Evolutionary conservation across 2,329 filamentous ascomycete species (phyloP).

Genomic region (Diplodia seriata): DNA sequence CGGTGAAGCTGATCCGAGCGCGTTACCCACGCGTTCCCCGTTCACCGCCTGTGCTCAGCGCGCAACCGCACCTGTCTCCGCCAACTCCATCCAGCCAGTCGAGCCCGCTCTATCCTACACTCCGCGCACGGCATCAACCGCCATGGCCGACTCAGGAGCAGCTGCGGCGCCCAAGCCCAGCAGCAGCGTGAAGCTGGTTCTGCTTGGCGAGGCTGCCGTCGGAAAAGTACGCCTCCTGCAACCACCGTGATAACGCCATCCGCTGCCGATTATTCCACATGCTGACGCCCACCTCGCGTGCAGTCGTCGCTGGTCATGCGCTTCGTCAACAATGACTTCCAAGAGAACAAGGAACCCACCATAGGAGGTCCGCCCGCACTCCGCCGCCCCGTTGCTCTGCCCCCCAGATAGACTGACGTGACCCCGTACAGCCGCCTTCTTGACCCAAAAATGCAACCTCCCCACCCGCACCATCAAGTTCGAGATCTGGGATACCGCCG

Average conservation of each 20-base stretch:
- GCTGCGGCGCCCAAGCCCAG: constrained; percentile 82
- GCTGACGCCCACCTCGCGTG: constrained; percentile 21
- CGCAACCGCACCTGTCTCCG: constrained; percentile 30
- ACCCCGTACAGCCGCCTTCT: constrained; percentile 78
- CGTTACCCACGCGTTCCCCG: constrained; percentile 15
- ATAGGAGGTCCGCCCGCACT: constrained; percentile 76
- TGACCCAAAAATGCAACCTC: constrained; percentile 98
- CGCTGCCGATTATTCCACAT: constrained; percentile 34
- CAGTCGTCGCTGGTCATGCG: constrained; percentile 96
- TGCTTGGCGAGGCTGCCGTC: constrained; percentile 95
- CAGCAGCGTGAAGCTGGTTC: constrained; percentile 99
- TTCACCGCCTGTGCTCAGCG: constrained; percentile 31
- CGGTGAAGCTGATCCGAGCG: constrained; percentile 29
- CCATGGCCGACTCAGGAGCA: constrained; percentile 75
- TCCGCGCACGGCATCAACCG: constrained; percentile 25
- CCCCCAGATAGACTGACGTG: constrained; percentile 18
- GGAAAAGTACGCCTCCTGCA: constrained; percentile 76
- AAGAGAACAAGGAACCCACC: constrained; percentile 99
- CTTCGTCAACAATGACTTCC: constrained; percentile 99
- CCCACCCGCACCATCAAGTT: constrained; percentile 77
- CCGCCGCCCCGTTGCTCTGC: neutral
- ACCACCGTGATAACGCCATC: constrained; percentile 22
- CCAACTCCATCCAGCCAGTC: constrained; percentile 23
- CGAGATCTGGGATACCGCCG: constrained; percentile 95
- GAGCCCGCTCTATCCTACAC: constrained; percentile 9